These are phyloP conservation scores for Mycena sanguinolenta DNA, from an alignment of 768 basidiomycete species.

Conservation along the genomic window DNA sequence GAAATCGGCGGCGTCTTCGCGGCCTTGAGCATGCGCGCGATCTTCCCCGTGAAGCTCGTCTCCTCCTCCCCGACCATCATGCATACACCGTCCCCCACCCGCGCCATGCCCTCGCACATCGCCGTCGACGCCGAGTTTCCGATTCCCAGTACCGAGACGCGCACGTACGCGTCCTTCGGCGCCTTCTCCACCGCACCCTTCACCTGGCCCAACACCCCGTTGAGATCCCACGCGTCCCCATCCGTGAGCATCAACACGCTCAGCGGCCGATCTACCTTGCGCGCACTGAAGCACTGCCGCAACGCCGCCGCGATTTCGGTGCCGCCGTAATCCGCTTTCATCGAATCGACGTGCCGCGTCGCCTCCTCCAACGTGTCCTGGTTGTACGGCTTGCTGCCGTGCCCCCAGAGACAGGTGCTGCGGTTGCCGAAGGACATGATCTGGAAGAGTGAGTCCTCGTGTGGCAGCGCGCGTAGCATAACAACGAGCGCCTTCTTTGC, in stretches of 20 bases:
- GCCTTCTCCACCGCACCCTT: conserved; percentile 41
- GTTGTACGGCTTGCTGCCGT: conserved; percentile 41
- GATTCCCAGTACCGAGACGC: conserved; percentile 62
- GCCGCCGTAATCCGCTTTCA: conserved; percentile 55
- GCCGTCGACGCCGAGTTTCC: conserved; percentile 55
- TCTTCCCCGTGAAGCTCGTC: conserved; percentile 53
- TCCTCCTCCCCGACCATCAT: conserved; percentile 58
- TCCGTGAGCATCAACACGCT: conserved; percentile 62
- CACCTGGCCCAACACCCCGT: conserved; percentile 30
- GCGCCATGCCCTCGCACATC: conserved; percentile 57
- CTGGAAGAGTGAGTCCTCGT: conserved; percentile 54
- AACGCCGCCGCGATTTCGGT: conserved; percentile 56
- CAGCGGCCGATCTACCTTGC: conserved; percentile 50
- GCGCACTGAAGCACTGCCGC: conserved; percentile 42
- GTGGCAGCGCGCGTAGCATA: conserved; percentile 55
- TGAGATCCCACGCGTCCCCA: conserved; percentile 45
- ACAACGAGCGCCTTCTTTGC: conserved; percentile 55
- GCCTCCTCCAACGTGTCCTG: conserved; percentile 44
- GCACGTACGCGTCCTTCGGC: conserved; percentile 42
- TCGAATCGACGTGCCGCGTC: conserved; percentile 40
- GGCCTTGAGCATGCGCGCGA: conserved; percentile 54
- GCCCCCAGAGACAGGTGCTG: conserved; percentile 46
- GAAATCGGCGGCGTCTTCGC: conserved; percentile 53
- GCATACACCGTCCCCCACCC: conserved; percentile 55
- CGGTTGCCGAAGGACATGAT: conserved; percentile 55